phyloP scores from a whole-genome alignment of 2,329 filamentous ascomycete species.

The Claviceps sp. region DNA sequence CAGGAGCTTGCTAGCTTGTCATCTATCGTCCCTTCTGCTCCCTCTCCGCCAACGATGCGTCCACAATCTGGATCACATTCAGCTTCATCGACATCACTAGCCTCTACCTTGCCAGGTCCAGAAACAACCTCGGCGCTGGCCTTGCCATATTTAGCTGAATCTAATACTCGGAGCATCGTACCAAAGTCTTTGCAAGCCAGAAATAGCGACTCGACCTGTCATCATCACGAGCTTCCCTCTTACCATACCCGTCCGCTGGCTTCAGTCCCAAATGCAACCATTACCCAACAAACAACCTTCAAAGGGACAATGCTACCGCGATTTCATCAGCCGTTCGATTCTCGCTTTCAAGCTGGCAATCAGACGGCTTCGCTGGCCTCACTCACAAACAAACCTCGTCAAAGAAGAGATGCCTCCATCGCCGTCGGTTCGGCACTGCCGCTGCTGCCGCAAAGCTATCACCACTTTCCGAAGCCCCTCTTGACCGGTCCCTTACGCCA shows the following conservation, averaged over 20 bases:
- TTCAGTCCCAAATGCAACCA: neutral
- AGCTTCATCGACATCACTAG: neutral
- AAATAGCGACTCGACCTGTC: neutral
- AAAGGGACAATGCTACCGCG: neutral
- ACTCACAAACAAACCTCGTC: neutral
- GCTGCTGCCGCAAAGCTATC: neutral
- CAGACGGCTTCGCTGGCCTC: neutral
- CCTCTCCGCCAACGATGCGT: neutral
- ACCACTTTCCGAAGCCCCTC: neutral
- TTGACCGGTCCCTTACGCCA: constrained; percentile 1
- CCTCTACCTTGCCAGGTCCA: neutral
- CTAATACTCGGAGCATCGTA: neutral
- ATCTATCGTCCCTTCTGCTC: neutral
- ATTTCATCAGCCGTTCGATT: neutral
- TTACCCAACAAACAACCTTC: neutral
- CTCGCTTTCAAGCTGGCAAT: neutral
- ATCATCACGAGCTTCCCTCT: neutral
- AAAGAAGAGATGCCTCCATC: neutral
- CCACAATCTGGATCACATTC: too few relatives aligned
- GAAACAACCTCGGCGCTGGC: neutral
- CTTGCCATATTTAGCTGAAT: neutral
- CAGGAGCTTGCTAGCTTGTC: neutral
- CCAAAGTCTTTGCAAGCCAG: neutral
- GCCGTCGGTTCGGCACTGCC: neutral
- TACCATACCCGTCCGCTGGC: neutral